Base-by-base conservation (phyloP, 208 protist species). In the Wallacemonas sp. region DNA sequence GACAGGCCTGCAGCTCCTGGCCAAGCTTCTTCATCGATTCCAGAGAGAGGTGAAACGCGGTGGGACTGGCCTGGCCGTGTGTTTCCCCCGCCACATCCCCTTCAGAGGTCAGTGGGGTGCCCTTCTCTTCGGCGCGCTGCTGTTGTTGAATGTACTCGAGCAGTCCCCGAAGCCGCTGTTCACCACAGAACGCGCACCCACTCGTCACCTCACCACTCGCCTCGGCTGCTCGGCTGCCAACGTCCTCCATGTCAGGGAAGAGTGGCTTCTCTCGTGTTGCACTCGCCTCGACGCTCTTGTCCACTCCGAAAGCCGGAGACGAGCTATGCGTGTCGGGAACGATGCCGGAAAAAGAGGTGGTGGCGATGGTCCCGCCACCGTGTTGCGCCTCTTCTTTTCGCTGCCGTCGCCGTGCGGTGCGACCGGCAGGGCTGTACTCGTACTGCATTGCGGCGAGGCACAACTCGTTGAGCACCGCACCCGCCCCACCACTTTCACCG, bases 361-460 rank as follows among this genome's bases (percentile, higher is more conserved):
- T 1, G 56, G 1, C 4, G 33, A 19, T 46, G 38, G 23, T 27
- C 2, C 38, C 27, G 2, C 49, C 49, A 39, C n/a, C n/a, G n/a
- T 55, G 52, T 23, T 58, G 57, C 19, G 21, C 21, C 1, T 39
- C 36, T 30, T 32, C 33, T 6, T 44, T 2, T 41, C 43, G 30
- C 44, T 67, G 23, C n/a, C 70, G 49, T 4, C 74, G 70, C 24
- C 89, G 83, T 4, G 71, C 66, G 11, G 34, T 34, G 0, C 75
- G 65, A 1, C 86, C 89, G 12, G 72, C 72, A 57, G 76, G 64
- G 21, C 75, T 84, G 49, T 77, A 64, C 62, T 93, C 87, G 57
- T 83, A 92, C 38, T 33, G 52, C 60, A 96, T 91, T 33, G 98
- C 83, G 46, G 98, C 96, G 4, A 93, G 39, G 68, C 97, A 99